A percentile compares a stretch with the other conserved stretches of the same genome.
Conservation (phyloP, 2,329 filamentous ascomycete species). For the Clonostachys rosea region DNA sequence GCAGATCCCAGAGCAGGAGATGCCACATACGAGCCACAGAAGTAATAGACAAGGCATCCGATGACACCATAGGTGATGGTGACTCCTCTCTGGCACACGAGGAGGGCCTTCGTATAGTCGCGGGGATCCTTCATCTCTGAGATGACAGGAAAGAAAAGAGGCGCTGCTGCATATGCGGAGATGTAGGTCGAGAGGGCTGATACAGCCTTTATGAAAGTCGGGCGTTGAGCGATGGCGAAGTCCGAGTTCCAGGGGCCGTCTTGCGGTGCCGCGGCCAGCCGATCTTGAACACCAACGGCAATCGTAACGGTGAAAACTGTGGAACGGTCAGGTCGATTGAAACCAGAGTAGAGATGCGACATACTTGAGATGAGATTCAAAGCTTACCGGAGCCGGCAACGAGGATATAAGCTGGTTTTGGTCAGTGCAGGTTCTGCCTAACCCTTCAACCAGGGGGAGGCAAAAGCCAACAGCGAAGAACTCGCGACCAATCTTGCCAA, state of each 20-base stretch:
- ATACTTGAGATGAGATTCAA: conserved; percentile 16
- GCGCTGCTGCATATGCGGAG: conserved; percentile 28
- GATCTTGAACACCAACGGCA: conserved; percentile 20
- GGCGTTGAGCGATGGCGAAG: conserved; percentile 17
- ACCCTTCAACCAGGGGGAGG: conserved; percentile 8
- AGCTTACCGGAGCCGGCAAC: conserved; percentile 30
- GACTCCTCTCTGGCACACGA: conserved; percentile 16
- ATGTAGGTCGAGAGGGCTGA: conserved; percentile 17
- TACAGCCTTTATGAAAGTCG: conserved; percentile 20
- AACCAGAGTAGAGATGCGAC: too few species aligned
- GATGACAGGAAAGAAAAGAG: conserved; percentile 23
- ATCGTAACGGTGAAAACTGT: conserved; percentile 18
- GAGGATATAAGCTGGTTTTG: conserved; percentile 10
- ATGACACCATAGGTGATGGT: conserved; percentile 23
- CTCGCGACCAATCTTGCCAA: conserved; percentile 37
- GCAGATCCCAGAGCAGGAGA: conserved; percentile 41
- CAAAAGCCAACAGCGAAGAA: conserved; percentile 26
- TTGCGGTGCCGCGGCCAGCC: conserved; percentile 13
- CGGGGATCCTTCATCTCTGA: conserved; percentile 24
- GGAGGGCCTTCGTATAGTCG: conserved; percentile 15
- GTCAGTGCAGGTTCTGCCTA: background rate
- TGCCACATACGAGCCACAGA: conserved; percentile 36
- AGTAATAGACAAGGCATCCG: conserved; percentile 35
- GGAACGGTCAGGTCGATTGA: too few species aligned
- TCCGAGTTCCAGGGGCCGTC: conserved; percentile 14